These are phyloP conservation scores for Paramecium sonneborni DNA, from an alignment of 73 alveolate genomes.

Conservation along the genomic window DNA sequence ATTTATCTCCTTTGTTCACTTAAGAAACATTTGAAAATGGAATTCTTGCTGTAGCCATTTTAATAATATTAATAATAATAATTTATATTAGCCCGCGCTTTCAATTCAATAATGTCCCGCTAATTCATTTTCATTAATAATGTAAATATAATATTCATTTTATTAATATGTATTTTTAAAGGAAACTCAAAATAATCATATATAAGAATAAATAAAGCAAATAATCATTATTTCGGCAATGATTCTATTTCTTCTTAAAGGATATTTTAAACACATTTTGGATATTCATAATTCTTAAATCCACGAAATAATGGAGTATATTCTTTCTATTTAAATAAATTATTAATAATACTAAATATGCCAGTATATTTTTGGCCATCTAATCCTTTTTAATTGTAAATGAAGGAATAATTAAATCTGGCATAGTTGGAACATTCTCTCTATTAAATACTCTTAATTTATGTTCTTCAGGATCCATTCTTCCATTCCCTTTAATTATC, in stretches of 20 bases:
- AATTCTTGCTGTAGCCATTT: neutral
- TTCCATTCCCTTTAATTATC: neutral
- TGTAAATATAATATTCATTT: neutral
- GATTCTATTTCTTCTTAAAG: slow-evolving; percentile 34
- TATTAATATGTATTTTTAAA: too few relatives aligned
- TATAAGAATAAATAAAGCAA: neutral
- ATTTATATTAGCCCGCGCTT: neutral
- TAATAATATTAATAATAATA: neutral
- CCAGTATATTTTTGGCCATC: slow-evolving; percentile 37
- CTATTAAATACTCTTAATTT: slow-evolving; percentile 31
- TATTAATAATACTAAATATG: neutral
- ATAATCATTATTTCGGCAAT: neutral
- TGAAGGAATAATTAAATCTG: slow-evolving; percentile 22
- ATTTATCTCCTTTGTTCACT: neutral
- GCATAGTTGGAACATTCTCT: slow-evolving; percentile 39
- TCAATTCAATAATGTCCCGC: neutral
- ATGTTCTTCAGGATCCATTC: slow-evolving; percentile 56
- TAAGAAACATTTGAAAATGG: neutral
- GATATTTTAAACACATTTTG: slow-evolving; percentile 42
- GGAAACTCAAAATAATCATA: neutral
- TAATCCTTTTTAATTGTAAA: slow-evolving; percentile 17
- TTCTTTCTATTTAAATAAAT: neutral
- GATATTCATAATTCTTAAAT: slow-evolving; percentile 21
- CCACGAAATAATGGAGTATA: slow-evolving; percentile 49
- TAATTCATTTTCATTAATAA: neutral